Conservation (phyloP, 2,329 filamentous ascomycete genomes). For the Ceratocystis huliohia region DNA sequence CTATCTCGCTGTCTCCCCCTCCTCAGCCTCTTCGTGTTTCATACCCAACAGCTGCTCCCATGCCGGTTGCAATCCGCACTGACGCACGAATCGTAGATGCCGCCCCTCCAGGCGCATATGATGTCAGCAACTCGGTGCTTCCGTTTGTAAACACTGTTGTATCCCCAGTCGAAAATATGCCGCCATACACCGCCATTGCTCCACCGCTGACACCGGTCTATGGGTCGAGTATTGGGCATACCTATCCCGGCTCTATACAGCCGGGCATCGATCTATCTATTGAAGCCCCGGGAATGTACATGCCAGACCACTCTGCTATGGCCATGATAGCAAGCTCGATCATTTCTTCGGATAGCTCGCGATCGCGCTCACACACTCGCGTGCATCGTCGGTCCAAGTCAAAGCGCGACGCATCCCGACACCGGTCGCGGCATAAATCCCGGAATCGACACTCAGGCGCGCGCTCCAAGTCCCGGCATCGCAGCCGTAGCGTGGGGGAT, state of each 20-base stretch:
- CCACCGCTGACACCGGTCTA: neutral
- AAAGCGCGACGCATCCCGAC: slow-evolving; percentile 4
- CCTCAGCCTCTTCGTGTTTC: slow-evolving; percentile 12
- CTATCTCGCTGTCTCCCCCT: neutral
- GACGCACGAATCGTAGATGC: slow-evolving; percentile 17
- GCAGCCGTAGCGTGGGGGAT: slow-evolving; percentile 3
- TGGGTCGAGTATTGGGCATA: neutral
- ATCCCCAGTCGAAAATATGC: slow-evolving; percentile 23
- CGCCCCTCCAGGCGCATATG: slow-evolving; percentile 10
- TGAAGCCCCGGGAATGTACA: neutral
- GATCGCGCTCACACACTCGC: slow-evolving; percentile 11
- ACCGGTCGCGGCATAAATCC: slow-evolving; percentile 15
- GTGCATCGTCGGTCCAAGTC: slow-evolving; percentile 12
- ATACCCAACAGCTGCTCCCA: slow-evolving; percentile 16
- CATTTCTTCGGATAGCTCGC: slow-evolving; percentile 6
- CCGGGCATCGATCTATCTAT: neutral
- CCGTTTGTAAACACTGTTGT: slow-evolving; percentile 27
- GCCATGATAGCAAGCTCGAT: neutral
- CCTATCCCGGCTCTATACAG: neutral
- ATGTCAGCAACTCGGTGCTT: slow-evolving; percentile 23
- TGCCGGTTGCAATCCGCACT: slow-evolving; percentile 15
- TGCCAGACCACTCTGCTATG: neutral
- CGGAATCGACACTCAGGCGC: neutral
- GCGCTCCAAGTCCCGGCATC: neutral
- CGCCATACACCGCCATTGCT: neutral